Base-by-base conservation (phyloP, 495 filamentous ascomycete species). In the Penicillium verhagenii region DNA sequence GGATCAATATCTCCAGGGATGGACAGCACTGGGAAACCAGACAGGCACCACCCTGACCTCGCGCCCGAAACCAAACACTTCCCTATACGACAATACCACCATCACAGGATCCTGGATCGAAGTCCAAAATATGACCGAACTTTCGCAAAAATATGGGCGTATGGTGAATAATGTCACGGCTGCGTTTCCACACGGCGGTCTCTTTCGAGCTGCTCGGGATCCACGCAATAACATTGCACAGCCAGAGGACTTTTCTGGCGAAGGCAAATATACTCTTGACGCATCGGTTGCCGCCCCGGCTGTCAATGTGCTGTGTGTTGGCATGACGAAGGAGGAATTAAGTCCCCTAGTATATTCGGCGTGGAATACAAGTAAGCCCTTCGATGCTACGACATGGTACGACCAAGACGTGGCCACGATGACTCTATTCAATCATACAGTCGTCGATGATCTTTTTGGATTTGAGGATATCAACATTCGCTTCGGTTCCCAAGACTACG, bases 161-260 rank as follows among this genome's bases (percentile, higher is more conserved):
- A 69, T 86, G 38, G 65, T 91, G 53, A 84, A 88, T 67, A 91
- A 90, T 60, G 79, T 91, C 39, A 89, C 85, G 0, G 78, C 90
- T 56, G 84, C 86, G 2, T 84, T 91, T 76, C 88, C 88, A 0
- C 88, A 91, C 53, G 74, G 81, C 3, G 86, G 86, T 1, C 71
- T 92, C 4, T 79, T 85, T 24, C 66, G 68, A 18, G 88, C 88
- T 2, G 82, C 83, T 0, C 72, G 72, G 20, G 75, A 88, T 57
- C 58, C 70, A 0, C 66, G 56, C 21, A 92, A 91, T 62, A 59
- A 67, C 2, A 89, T 92, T 43, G 61, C 83, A 38, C 87, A 91
- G 57, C 88, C 89, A 0, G 68, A 76, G 16, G 84, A 87, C 25
- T 69, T 86, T 19, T 65, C 75, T 13, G 86, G 87, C 0, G 74